A percentile compares a stretch with the other conserved stretches of the same genome.
Conservation (phyloP, 345 rosid species). For the Hibiscus tridactylites region DNA sequence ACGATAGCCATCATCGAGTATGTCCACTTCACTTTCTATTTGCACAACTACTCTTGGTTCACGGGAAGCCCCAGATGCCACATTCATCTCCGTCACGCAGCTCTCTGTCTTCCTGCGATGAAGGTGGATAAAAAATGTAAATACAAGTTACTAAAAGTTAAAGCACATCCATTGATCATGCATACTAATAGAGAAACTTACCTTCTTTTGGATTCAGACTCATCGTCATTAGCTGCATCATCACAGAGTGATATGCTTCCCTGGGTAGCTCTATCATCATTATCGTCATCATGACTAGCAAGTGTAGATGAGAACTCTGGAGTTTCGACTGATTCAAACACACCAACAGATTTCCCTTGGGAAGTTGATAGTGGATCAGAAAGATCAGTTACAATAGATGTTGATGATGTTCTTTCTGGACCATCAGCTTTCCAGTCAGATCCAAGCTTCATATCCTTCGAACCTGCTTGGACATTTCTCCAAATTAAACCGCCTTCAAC, state of each 20-base stretch:
- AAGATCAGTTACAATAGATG: conserved; percentile 40
- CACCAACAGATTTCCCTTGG: conserved; percentile 26
- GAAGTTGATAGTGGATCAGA: conserved; percentile 36
- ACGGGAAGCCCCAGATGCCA: conserved; percentile 43
- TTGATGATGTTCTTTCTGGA: conserved; percentile 36
- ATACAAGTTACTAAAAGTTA: not conserved
- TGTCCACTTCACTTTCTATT: conserved; percentile 59
- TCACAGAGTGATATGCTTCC: conserved; percentile 30
- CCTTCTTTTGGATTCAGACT: conserved; percentile 58
- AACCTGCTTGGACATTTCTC: conserved; percentile 25
- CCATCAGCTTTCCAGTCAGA: conserved; percentile 29
- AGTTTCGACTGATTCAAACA: conserved; percentile 35
- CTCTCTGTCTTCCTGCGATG: conserved; percentile 46
- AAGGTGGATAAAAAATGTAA: not conserved
- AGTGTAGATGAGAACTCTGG: conserved; percentile 44
- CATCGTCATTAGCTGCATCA: conserved; percentile 37
- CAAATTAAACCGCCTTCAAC: conserved; percentile 27
- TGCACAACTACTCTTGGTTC: conserved; percentile 65
- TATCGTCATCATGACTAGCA: conserved; percentile 47
- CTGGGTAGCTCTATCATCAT: conserved; percentile 39
- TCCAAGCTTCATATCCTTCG: conserved; percentile 25
- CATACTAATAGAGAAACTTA: conserved; percentile 10
- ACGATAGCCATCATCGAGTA: conserved; percentile 70
- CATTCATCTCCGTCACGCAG: conserved; percentile 33
- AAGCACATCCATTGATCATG: not conserved